Percentiles rank a stretch among this genome's conserved stretches.
These are phyloP conservation scores for Talaromyces trachyspermus DNA, from an alignment of 495 filamentous ascomycete genomes.

Conservation along the genomic window DNA sequence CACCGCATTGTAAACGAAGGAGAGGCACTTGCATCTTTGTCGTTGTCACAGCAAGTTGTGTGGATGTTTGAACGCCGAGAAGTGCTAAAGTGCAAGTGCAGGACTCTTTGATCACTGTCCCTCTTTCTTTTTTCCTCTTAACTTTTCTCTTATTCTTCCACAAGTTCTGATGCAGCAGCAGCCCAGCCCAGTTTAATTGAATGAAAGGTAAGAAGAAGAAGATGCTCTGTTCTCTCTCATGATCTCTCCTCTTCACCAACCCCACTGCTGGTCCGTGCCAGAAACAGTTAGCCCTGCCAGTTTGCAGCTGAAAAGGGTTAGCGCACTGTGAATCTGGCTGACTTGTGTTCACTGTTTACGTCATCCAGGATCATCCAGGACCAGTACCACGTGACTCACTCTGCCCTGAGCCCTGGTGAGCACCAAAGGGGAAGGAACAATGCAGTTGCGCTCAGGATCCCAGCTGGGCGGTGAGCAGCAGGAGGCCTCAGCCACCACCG, in stretches of 20 bases:
- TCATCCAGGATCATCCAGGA: background rate
- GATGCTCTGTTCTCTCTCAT: too few relatives aligned
- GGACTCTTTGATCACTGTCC: too few relatives aligned
- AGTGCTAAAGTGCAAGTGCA: too few relatives aligned
- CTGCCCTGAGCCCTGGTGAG: background rate
- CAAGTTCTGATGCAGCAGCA: background rate
- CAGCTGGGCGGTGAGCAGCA: background rate
- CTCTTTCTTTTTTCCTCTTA: constrained; percentile 4
- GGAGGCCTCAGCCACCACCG: background rate
- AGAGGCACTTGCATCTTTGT: constrained; percentile 72
- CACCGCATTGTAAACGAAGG: constrained; percentile 88
- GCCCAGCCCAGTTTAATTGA: too few relatives aligned
- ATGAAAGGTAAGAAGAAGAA: too few relatives aligned
- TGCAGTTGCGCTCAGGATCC: background rate
- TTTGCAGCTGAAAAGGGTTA: background rate
- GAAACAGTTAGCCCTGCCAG: constrained; percentile 2
- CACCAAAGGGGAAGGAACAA: background rate
- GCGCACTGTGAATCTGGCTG: background rate
- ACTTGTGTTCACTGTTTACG: constrained; percentile 1
- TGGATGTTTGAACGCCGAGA: background rate
- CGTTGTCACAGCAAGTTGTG: constrained; percentile 15
- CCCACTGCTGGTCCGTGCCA: constrained; percentile 4
- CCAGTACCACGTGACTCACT: background rate
- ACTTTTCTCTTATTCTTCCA: background rate
- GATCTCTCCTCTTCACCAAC: background rate